phyloP scores from a whole-genome alignment of 345 rosid genomes.

The Crucihimalaya himalaica region DNA sequence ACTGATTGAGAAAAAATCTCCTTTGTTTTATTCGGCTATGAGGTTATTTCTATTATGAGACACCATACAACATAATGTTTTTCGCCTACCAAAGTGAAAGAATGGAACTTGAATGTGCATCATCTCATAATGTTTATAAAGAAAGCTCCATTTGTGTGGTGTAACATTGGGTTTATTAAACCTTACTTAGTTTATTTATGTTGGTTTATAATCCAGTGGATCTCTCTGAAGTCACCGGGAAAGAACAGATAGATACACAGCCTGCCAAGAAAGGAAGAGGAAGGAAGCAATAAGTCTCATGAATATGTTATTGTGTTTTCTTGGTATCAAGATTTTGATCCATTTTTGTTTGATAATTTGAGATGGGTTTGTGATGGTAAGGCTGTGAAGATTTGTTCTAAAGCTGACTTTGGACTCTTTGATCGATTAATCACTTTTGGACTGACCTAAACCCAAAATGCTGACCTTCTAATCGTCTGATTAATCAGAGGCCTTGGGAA shows the following conservation, averaged over 20 bases:
- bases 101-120: neutral
- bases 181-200: neutral
- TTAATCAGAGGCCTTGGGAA: too few species aligned
- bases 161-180: neutral
- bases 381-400: neutral
- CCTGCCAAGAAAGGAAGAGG: conserved; percentile 87
- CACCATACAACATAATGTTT: neutral
- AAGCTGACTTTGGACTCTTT: neutral
- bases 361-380: neutral
- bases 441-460: neutral
- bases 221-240: conserved; percentile 69
- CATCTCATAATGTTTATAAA: neutral
- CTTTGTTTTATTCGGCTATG: neutral
- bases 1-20: neutral
- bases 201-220: conserved; percentile 56
- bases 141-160: neutral
- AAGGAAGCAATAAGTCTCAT: conserved; percentile 64
- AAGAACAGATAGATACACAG: conserved; percentile 73
- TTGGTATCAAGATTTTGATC: conserved; percentile 35
- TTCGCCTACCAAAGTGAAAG: neutral
- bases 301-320: neutral
- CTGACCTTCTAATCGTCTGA: too few species aligned
- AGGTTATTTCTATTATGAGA: neutral
- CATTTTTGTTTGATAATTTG: conserved; percentile 29
- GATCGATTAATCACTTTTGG: neutral